Evolutionary conservation across 768 basidiomycete genomes (phyloP), one percentile per base, ranked within the genome.

Genomic region (Macrocybe gigantea): DNA sequence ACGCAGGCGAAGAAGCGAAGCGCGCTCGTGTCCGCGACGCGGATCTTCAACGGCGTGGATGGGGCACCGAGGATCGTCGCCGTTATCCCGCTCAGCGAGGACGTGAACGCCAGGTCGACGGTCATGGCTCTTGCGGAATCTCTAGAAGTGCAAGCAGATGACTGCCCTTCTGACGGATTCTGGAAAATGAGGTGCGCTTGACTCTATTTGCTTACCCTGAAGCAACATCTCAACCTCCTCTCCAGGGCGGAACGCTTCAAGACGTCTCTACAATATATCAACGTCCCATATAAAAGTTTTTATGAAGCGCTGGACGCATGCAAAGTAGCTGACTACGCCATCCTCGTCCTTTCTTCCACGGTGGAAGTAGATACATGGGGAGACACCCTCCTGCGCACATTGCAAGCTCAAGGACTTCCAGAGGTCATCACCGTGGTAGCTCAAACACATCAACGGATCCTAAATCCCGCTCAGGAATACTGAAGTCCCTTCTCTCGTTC

Each of bases 401-500:
- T 99, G 2, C 94, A 97, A 64, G 83, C 89, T 1, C 90, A 96
- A 56, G 95, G 94, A 9, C 79, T 96, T 32, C 89, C 91, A 0
- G 84, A 88, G 29, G 82, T 89, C 37, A 75, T 93, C 42, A 79
- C 91, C 22, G 82, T 87, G 15, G 76, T 92, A 38, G 72, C 83
- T 12, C 83, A 5, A 70, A 78, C 47, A 51, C 68, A 9, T 57
- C 69, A 3, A 63, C 80, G 37, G 85, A 85, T 48, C 55, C 68
- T 5, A 92, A 92, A 66, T 68, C 79, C 32, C 80, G 80, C 31
- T 58, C 79, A 1, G 79, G 79, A 12, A 77, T 93, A 41, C 68
- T 91, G 47, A 93, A 91, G 68, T 96, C 93, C 1, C 74, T 97
- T 5, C 76, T 95, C 7, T 96, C 93, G 7, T 99, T 97, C 72